A percentile compares a stretch with the other conserved stretches of the same genome.
phyloP scores from a whole-genome alignment of 306 rosid species.

The Leucaena leucocephala region DNA sequence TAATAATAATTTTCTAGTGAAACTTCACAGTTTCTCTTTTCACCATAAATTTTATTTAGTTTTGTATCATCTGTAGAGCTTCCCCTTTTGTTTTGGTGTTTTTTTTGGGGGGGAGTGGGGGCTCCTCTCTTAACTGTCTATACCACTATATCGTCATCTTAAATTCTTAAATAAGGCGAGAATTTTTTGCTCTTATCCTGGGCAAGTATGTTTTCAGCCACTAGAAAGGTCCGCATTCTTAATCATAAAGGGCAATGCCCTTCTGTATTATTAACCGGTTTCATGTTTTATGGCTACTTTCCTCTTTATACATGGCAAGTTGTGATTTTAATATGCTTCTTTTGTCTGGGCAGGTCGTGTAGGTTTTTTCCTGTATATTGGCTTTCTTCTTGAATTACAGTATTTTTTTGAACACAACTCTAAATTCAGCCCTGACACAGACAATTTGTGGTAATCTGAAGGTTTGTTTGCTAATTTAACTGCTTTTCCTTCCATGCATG shows the following conservation, averaged over 20 bases:
- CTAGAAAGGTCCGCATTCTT: neutral
- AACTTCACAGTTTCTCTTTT: neutral
- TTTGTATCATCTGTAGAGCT: constrained; percentile 9
- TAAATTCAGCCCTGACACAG: constrained; percentile 89
- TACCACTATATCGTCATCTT: neutral
- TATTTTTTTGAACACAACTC: constrained; percentile 90
- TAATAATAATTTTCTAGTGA: neutral
- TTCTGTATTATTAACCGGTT: constrained; percentile 5
- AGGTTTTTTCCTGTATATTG: constrained; percentile 77
- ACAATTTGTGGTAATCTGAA: constrained; percentile 95
- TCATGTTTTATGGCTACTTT: constrained; percentile 12
- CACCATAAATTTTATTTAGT: neutral
- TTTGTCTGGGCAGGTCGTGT: constrained; percentile 59
- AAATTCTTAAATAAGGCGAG: constrained; percentile 1
- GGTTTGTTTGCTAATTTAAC: constrained; percentile 50
- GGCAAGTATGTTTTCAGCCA: neutral
- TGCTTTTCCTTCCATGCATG: constrained; percentile 12
- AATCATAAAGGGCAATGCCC: neutral
- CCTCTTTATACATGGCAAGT: constrained; percentile 9
- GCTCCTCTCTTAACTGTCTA: neutral
- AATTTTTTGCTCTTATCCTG: neutral
- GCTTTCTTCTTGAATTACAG: constrained; percentile 96
- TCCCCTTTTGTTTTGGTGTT: neutral
- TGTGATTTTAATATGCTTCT: constrained; percentile 11
- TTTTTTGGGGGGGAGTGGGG: too few species aligned